These are phyloP conservation scores for Paraconiothyrium sp. DNA, from an alignment of 2,329 filamentous ascomycete genomes.

Conservation along the genomic window DNA sequence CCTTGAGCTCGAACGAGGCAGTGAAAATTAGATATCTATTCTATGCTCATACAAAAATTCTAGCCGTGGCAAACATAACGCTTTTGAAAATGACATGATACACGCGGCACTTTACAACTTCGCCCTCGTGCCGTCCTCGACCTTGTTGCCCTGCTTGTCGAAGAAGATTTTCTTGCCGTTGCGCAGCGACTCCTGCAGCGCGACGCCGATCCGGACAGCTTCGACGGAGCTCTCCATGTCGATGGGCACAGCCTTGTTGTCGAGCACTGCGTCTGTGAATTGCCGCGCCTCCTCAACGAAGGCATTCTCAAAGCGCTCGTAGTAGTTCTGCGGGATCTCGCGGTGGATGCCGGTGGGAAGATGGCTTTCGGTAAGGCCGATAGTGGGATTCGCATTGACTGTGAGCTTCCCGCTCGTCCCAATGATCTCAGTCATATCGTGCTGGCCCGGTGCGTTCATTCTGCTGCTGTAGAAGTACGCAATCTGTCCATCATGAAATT, in stretches of 20 bases:
- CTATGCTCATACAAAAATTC: conserved; percentile 8
- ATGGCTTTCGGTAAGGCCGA: conserved; percentile 65
- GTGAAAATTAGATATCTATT: not conserved
- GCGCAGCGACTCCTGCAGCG: conserved; percentile 56
- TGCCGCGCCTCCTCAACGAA: conserved; percentile 72
- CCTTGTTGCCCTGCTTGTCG: conserved; percentile 61
- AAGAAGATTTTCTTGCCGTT: conserved; percentile 62
- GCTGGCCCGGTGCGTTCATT: conserved; percentile 75
- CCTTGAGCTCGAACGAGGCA: too few species aligned
- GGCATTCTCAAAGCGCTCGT: conserved; percentile 69
- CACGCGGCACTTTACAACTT: conserved; percentile 38
- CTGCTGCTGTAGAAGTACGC: conserved; percentile 71
- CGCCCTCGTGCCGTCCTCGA: conserved; percentile 49
- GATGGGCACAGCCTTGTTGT: conserved; percentile 65
- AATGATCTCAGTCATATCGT: conserved; percentile 73
- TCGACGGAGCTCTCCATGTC: conserved; percentile 66
- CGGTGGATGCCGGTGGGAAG: conserved; percentile 63
- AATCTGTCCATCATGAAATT: conserved; percentile 71
- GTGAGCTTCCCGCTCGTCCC: conserved; percentile 71
- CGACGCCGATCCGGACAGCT: conserved; percentile 68
- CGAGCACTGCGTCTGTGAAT: conserved; percentile 68
- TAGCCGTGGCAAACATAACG: not conserved
- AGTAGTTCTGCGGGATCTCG: conserved; percentile 70
- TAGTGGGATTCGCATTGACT: conserved; percentile 67
- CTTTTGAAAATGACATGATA: too few species aligned